phyloP scores from a whole-genome alignment of 805 yeast genomes.

The Aciculoconidium aculeatum region DNA sequence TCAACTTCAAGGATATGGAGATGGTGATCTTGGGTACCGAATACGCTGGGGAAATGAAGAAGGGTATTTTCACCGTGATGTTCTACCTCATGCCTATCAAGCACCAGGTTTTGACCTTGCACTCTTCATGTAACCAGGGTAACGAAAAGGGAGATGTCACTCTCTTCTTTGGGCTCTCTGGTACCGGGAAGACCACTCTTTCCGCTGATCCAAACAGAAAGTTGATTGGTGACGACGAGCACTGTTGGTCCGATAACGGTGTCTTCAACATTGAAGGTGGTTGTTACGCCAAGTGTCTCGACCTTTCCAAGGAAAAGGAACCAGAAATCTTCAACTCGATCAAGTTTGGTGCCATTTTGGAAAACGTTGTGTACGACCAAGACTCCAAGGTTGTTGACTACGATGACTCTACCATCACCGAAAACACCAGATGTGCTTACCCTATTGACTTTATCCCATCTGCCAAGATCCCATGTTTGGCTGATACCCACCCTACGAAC shows the following conservation, averaged over 20 bases:
- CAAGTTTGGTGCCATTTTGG: conserved; percentile 89
- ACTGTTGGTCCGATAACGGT: conserved; percentile 98
- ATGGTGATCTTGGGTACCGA: conserved; percentile 98
- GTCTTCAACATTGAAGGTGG: conserved; percentile 99
- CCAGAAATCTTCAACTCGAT: conserved; percentile 96
- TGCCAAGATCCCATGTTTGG: conserved; percentile 91
- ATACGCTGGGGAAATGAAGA: conserved; percentile 99
- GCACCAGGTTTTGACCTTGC: conserved; percentile 86
- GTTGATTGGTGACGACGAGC: conserved; percentile 98
- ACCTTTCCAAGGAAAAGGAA: conserved; percentile 83
- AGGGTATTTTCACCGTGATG: conserved; percentile 98
- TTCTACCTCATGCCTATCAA: conserved; percentile 96
- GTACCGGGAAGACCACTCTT: conserved; percentile 97
- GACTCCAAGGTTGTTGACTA: conserved; percentile 79
- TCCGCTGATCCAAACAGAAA: conserved; percentile 93
- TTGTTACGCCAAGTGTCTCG: conserved; percentile 96
- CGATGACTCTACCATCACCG: conserved; percentile 76
- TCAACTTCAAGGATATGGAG: conserved; percentile 95
- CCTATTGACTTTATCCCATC: conserved; percentile 96
- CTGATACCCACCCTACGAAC: conserved; percentile 87
- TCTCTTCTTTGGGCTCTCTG: conserved; percentile 92
- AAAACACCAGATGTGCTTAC: conserved; percentile 97
- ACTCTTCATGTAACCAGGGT: conserved; percentile 94
- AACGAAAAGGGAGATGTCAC: conserved; percentile 76
- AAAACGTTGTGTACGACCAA: conserved; percentile 85